Percentiles rank a stretch among this genome's conserved stretches.
phyloP scores from a whole-genome alignment of 164 flowering plant species.

The Chimonanthus salicifolius region DNA sequence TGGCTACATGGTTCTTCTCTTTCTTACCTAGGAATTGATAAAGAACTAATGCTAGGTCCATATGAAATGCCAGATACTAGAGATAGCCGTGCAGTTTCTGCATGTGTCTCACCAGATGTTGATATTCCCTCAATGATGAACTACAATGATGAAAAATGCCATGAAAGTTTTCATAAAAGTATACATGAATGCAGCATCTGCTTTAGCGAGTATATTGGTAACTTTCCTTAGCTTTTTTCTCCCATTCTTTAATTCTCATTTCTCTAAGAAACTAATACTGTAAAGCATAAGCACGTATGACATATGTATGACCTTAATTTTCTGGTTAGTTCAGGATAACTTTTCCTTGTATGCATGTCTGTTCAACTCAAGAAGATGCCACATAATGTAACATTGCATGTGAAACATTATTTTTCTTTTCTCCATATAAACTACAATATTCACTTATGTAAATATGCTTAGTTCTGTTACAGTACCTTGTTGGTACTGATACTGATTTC shows the following conservation, averaged over 20 bases:
- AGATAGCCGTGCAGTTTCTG: slow-evolving; percentile 72
- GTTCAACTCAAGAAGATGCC: background rate
- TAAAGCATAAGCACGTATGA: background rate
- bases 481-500: too few species aligned
- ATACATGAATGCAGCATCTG: slow-evolving; percentile 82
- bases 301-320: background rate
- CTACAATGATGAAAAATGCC: slow-evolving; percentile 58
- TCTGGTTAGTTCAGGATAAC: background rate
- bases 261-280: background rate
- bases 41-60: slow-evolving; percentile 56
- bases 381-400: background rate
- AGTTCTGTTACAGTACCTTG: too few species aligned
- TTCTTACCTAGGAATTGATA: slow-evolving; percentile 52
- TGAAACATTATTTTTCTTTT: background rate
- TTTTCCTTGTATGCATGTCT: background rate
- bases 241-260: background rate
- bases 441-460: too few species aligned
- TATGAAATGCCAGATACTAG: slow-evolving; percentile 28
- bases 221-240: slow-evolving; percentile 2
- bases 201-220: slow-evolving; percentile 72
- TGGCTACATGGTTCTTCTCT: slow-evolving; percentile 71
- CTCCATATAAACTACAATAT: background rate
- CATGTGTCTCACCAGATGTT: slow-evolving; percentile 49
- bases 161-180: slow-evolving; percentile 44
- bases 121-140: slow-evolving; percentile 62